These are phyloP conservation scores for Thermomyces lanuginosus DNA, from an alignment of 2,329 filamentous ascomycete species.

Conservation along the genomic window DNA sequence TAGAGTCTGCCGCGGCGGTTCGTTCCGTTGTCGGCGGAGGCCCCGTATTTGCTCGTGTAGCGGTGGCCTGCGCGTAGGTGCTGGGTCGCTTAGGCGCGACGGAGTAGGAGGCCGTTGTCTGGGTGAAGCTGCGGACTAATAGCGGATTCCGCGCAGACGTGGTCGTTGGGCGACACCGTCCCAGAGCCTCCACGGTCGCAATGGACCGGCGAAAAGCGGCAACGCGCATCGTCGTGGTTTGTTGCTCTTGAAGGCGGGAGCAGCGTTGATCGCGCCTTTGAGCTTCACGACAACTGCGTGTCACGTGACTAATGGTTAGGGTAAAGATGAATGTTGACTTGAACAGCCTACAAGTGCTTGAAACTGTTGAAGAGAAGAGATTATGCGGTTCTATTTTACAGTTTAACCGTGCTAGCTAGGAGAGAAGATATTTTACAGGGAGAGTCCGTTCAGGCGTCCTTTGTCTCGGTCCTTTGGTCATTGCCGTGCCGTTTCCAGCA, in stretches of 20 bases:
- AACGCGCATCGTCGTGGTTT: constrained; percentile 8
- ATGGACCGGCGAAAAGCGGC: constrained; percentile 5
- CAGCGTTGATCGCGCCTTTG: no score
- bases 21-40: not conserved
- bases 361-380: no score
- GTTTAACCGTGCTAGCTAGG: not conserved
- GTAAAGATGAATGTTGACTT: not conserved
- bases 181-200: constrained; percentile 5
- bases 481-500: constrained; percentile 91
- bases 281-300: no score
- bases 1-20: constrained; percentile 2
- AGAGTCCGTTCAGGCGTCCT: constrained; percentile 39
- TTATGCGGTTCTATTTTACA: constrained; percentile 1
- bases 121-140: not conserved
- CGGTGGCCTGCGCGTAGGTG: no score
- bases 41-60: no score
- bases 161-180: not conserved
- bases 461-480: constrained; percentile 61
- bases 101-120: constrained; percentile 4
- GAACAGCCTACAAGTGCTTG: no score
- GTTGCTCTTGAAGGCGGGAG: no score
- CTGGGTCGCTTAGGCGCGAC: constrained; percentile 1
- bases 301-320: not conserved
- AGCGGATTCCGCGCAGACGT: no score
- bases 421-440: constrained; percentile 4